Evolutionary conservation across 352 stramenopile species (phyloP).

Genomic region (Halophytophthora polymorphica): DNA sequence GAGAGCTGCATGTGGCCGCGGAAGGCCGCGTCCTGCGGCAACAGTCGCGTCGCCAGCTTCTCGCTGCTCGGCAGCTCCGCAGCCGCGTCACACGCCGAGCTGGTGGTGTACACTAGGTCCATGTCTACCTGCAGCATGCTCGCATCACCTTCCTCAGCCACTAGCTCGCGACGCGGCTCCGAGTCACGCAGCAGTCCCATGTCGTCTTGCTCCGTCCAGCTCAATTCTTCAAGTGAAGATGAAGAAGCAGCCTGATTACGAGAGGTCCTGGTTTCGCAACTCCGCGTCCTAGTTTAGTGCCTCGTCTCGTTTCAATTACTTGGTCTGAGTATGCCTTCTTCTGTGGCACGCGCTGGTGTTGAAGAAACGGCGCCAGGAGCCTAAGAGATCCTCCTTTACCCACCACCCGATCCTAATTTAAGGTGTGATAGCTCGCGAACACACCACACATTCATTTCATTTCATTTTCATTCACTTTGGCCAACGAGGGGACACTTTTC

Average conservation of each 20-base stretch:
- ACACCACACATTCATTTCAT: background rate
- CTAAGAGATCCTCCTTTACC: background rate
- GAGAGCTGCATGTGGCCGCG: constrained; percentile 38
- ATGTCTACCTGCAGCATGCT: constrained; percentile 10
- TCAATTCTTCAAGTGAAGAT: no score
- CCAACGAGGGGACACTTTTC: no score
- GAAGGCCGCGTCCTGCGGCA: constrained; percentile 20
- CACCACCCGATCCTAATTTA: background rate
- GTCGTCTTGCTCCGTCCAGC: background rate
- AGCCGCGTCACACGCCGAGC: constrained; percentile 16
- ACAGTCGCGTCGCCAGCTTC: constrained; percentile 17
- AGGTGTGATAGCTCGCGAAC: constrained; percentile 16
- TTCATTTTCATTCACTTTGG: no score
- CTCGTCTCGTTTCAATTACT: no score
- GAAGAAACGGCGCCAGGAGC: background rate
- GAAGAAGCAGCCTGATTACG: constrained; percentile 2
- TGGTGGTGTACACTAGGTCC: constrained; percentile 35
- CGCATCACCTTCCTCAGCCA: no score
- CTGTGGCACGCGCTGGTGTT: no score
- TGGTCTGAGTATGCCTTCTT: no score
- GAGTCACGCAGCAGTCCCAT: constrained; percentile 14
- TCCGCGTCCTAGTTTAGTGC: no score
- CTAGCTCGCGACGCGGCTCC: background rate
- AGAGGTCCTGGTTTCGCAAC: no score
- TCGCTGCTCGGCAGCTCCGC: constrained; percentile 19